A percentile compares a stretch with the other conserved stretches of the same genome.
Evolutionary conservation across 768 basidiomycete species (phyloP).

Genomic region (Trametopsis cervina): DNA sequence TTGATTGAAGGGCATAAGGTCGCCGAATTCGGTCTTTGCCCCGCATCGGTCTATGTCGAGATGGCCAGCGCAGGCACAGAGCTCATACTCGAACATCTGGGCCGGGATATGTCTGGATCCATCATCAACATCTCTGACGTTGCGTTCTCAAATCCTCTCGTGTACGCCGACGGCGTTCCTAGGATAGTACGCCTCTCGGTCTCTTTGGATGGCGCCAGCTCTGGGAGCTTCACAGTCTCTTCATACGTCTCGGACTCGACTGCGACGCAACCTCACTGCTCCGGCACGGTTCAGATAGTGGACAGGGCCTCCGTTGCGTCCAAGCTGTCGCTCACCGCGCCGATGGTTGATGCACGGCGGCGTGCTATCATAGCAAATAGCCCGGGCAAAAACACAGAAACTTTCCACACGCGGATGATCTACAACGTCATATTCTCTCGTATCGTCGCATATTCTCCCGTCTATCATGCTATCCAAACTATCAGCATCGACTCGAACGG

Average conservation of each 20-base stretch:
- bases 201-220: slow-evolving; percentile 24
- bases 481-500: slow-evolving; percentile 45
- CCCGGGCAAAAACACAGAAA: slow-evolving; percentile 26
- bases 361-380: slow-evolving; percentile 18
- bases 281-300: slow-evolving; percentile 38
- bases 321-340: slow-evolving; percentile 17
- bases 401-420: slow-evolving; percentile 45
- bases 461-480: slow-evolving; percentile 51
- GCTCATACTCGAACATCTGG: slow-evolving; percentile 28
- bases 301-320: slow-evolving; percentile 23
- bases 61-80: slow-evolving; percentile 41
- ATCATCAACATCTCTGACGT: slow-evolving; percentile 37
- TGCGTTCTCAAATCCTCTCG: slow-evolving; percentile 48
- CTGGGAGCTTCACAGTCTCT: slow-evolving; percentile 39
- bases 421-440: slow-evolving; percentile 68
- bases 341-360: slow-evolving; percentile 29
- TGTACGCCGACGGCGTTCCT: slow-evolving; percentile 30
- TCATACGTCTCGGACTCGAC: slow-evolving; percentile 28
- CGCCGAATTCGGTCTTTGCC: slow-evolving; percentile 17
- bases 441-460: slow-evolving; percentile 53
- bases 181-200: slow-evolving; percentile 34
- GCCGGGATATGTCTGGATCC: slow-evolving; percentile 20
- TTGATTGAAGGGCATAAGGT: slow-evolving; percentile 54
- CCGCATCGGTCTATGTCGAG: slow-evolving; percentile 34
- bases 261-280: slow-evolving; percentile 28